Percentiles rank a stretch among this genome's conserved stretches.
Conservation (phyloP, 1,284 basidiomycete species). For the Ustilago shanxiensis region DNA sequence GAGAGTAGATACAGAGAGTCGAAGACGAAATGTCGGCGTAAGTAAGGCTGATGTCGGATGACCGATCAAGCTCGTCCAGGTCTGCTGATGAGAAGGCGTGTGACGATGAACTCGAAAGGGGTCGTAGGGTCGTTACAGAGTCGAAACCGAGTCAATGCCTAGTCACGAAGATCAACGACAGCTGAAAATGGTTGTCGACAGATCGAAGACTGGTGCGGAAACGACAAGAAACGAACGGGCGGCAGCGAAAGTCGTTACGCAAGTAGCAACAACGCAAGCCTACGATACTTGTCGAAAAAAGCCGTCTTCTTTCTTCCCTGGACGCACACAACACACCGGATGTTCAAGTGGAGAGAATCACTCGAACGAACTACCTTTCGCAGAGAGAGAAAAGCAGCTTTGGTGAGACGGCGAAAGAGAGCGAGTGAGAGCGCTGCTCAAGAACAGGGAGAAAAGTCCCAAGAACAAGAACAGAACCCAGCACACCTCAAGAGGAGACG, state of each 20-base stretch:
- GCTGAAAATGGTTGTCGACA: not conserved
- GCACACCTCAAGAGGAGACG: constrained; percentile 29
- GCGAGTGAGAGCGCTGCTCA: constrained; percentile 47
- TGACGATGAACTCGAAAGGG: constrained; percentile 1
- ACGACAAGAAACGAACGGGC: constrained; percentile 15
- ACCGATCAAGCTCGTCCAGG: not conserved
- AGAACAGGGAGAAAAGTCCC: constrained; percentile 33
- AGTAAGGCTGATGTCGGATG: not conserved
- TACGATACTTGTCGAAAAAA: constrained; percentile 12
- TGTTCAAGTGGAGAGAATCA: constrained; percentile 5
- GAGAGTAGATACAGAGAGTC: not conserved
- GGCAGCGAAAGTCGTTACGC: constrained; percentile 1
- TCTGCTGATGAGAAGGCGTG: not conserved
- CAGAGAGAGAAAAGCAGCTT: not conserved
- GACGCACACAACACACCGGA: constrained; percentile 5
- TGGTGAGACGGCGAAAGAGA: constrained; percentile 17
- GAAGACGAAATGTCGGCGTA: not conserved
- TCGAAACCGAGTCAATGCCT: not conserved
- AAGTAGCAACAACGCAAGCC: constrained; percentile 11
- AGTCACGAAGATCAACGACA: not conserved
- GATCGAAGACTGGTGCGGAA: constrained; percentile 13
- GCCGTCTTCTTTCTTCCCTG: constrained; percentile 30
- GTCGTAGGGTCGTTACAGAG: constrained; percentile 12
- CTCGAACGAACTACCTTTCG: constrained; percentile 22
- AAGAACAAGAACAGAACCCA: constrained; percentile 26